A percentile compares a stretch with the other conserved stretches of the same genome.
Conservation (phyloP, 164 flowering plant species). For the Macadamia integrifolia region DNA sequence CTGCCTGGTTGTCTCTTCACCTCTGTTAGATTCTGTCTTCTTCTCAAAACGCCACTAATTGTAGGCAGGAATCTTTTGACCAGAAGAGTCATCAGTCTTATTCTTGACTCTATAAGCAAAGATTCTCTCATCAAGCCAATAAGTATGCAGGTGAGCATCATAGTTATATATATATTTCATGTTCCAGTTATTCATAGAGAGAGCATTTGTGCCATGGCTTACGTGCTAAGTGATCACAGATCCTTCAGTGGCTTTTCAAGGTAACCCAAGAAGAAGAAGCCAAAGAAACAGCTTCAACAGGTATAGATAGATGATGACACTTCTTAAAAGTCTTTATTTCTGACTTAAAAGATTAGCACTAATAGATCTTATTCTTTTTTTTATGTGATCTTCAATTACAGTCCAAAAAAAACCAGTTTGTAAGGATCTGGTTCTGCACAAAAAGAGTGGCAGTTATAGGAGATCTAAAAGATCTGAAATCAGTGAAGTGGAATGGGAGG, state of each 20-base stretch:
- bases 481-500: neutral
- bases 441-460: neutral
- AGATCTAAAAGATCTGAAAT: neutral
- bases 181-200: neutral
- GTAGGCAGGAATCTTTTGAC: constrained; percentile 35
- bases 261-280: constrained; percentile 17
- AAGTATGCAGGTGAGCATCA: constrained; percentile 33
- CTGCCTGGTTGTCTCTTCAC: constrained; percentile 38
- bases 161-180: neutral
- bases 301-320: constrained; percentile 11
- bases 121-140: neutral
- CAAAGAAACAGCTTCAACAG: constrained; percentile 8
- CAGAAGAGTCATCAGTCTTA: constrained; percentile 1
- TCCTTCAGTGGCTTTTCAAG: constrained; percentile 32
- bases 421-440: constrained; percentile 14
- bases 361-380: neutral
- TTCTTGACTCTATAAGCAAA: neutral
- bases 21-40: constrained; percentile 32
- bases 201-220: neutral
- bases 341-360: neutral
- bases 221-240: constrained; percentile 21
- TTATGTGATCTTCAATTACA: neutral
- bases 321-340: neutral
- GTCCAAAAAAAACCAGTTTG: constrained; percentile 1
- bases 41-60: constrained; percentile 6